Percentiles rank a stretch among this genome's conserved stretches.
Evolutionary conservation across 2,329 filamentous ascomycete species (phyloP).

Genomic region (Byssoonygena ceratinophila): DNA sequence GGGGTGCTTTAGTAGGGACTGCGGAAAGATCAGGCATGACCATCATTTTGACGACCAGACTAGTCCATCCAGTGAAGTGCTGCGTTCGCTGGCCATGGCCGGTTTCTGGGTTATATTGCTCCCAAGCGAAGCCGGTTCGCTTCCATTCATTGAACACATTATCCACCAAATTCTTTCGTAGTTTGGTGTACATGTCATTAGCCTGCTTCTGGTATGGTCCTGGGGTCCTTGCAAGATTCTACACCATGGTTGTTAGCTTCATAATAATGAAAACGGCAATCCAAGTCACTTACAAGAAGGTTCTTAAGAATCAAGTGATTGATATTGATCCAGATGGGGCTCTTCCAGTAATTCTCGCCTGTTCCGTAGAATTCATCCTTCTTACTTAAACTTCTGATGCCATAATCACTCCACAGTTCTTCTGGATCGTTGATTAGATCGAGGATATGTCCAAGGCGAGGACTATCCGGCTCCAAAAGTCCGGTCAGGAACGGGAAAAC

Average conservation of each 20-base stretch:
- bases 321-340: conserved; percentile 90
- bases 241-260: conserved; percentile 12
- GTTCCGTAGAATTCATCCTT: conserved; percentile 75
- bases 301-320: conserved; percentile 79
- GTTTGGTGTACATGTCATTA: conserved; percentile 59
- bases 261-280: conserved; percentile 10
- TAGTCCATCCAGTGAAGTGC: conserved; percentile 99
- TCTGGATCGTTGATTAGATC: conserved; percentile 69
- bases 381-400: conserved; percentile 81
- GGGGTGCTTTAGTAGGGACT: conserved; percentile 21
- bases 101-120: conserved; percentile 92
- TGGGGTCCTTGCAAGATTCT: conserved; percentile 53
- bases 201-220: conserved; percentile 62
- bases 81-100: conserved; percentile 89
- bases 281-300: conserved; percentile 55
- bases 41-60: conserved; percentile 94
- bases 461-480: conserved; percentile 61
- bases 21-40: conserved; percentile 63
- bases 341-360: conserved; percentile 93
- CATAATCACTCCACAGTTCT: conserved; percentile 80
- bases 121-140: conserved; percentile 92
- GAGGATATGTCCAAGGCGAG: conserved; percentile 62
- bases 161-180: conserved; percentile 75
- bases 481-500: conserved; percentile 87
- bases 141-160: conserved; percentile 83